phyloP scores from a whole-genome alignment of 257 asterid genomes.

The Knoxia roxburghii region DNA sequence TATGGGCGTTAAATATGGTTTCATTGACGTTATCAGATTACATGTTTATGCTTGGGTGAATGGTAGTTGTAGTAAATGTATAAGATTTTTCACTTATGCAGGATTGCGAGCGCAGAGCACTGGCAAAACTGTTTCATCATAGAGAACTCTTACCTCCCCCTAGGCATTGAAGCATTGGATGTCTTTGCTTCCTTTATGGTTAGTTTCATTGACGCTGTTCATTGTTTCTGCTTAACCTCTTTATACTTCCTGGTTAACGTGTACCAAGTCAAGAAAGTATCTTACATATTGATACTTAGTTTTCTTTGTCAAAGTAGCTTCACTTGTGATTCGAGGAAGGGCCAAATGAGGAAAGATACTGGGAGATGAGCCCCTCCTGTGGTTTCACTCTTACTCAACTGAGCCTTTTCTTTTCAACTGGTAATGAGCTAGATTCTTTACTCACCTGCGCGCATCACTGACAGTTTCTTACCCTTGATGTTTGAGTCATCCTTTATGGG shows the following conservation, averaged over 20 bases:
- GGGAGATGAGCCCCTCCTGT: too few species aligned
- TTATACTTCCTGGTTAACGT: neutral
- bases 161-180: conserved; percentile 11
- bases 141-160: conserved; percentile 21
- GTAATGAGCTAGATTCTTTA: too few species aligned
- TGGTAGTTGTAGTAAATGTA: neutral
- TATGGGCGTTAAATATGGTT: neutral
- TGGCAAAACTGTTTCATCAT: conserved; percentile 42
- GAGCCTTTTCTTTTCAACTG: too few species aligned
- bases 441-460: too few species aligned
- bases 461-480: too few species aligned
- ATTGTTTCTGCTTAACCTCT: neutral
- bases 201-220: neutral
- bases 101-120: conserved; percentile 46
- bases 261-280: neutral
- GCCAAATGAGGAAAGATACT: neutral
- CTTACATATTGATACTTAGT: neutral
- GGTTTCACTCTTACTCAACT: too few species aligned
- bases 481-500: too few species aligned
- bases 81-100: conserved; percentile 12
- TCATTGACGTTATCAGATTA: neutral
- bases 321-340: neutral
- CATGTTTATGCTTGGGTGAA: neutral
- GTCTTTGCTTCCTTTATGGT: neutral
- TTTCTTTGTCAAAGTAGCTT: neutral